Base-by-base conservation (phyloP, 2,329 filamentous ascomycete genomes). In the Alternaria novae-zelandiae region DNA sequence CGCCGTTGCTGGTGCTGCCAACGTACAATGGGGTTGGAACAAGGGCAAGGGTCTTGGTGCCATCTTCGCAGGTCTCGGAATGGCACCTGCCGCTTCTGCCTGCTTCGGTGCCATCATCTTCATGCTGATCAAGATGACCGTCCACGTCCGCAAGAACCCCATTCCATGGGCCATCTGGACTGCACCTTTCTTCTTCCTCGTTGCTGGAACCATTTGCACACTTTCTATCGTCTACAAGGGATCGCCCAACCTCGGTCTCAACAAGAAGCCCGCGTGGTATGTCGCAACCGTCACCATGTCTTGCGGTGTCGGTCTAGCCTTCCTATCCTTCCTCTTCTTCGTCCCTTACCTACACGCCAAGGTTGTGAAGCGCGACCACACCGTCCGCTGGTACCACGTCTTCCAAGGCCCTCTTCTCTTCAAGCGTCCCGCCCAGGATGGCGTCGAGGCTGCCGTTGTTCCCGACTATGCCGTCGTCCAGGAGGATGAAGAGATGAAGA, bases 171-270 rank as follows among this genome's bases (percentile, higher is more conserved):
- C 91, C 25, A 86, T 94, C 58, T 93, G 85, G 81, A 90, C 86
- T 55, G 89, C 90, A 2, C 91, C 91, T 10, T 88, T 91, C 81
- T 94, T 90, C 83, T 94, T 94, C 85, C 87, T 93, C 59, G 87
- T 94, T 63, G 90, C 91, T 59, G 90, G 85, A 59, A 92, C 90
- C 62, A 82, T 94, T 73, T 92, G 90, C 82, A 91, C 91, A 0
- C 84, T 94, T 6, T 92, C 90, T 46, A 89, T 94, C 71, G 91
- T 94, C 70, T 93, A 92, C 86, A 93, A 94, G 85, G 91, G 91
- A 30, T 92, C 91, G 10, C 90, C 91, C 23, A 89, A 84, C 63
- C 85, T 92, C 28, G 85, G 86, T 21, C 82, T 92, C 26, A 84
- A 82, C 82, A 87, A 90, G 80, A 91, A 90, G 83, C 89, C 91